A percentile compares a stretch with the other conserved stretches of the same genome.
These are phyloP conservation scores for Pseudophaeomoniella oleicola DNA, from an alignment of 2,329 filamentous ascomycete genomes.

Conservation along the genomic window DNA sequence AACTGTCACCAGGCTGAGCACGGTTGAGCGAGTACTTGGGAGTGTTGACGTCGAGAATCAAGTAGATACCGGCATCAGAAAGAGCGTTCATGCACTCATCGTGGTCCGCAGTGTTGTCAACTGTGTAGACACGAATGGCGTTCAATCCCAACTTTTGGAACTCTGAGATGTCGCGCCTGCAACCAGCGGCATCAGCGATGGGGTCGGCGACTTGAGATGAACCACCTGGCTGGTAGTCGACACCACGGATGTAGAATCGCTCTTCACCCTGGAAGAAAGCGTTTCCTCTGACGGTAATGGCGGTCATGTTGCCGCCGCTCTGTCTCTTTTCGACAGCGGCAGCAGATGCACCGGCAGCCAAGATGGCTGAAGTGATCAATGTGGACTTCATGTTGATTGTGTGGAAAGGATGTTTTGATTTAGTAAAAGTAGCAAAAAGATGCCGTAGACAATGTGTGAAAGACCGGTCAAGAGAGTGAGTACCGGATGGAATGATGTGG, in stretches of 20 bases:
- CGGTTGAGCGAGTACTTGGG: conserved; percentile 81
- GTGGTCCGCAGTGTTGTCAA: conserved; percentile 74
- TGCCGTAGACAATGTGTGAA: not conserved
- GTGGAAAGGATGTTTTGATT: no score
- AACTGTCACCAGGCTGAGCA: conserved; percentile 54
- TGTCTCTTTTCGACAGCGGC: not conserved
- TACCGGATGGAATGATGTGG: not conserved
- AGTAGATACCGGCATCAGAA: conserved; percentile 76
- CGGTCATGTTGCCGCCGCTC: not conserved
- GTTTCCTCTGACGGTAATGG: not conserved
- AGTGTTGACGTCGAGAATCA: conserved; percentile 85
- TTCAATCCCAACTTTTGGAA: conserved; percentile 83
- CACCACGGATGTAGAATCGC: conserved; percentile 38
- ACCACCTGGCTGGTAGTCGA: conserved; percentile 54
- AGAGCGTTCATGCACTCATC: conserved; percentile 73
- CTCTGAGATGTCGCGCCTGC: conserved; percentile 64
- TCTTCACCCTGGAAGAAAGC: conserved; percentile 49
- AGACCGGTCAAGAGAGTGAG: not conserved
- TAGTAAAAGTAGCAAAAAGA: no score
- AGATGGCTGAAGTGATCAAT: not conserved
- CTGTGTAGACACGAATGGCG: conserved; percentile 81
- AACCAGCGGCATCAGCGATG: conserved; percentile 54
- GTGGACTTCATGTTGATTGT: not conserved
- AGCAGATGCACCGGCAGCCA: not conserved
- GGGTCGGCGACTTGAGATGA: conserved; percentile 54